Base-by-base conservation (phyloP, 2,329 filamentous ascomycete genomes). In the Exophiala oligosperma region DNA sequence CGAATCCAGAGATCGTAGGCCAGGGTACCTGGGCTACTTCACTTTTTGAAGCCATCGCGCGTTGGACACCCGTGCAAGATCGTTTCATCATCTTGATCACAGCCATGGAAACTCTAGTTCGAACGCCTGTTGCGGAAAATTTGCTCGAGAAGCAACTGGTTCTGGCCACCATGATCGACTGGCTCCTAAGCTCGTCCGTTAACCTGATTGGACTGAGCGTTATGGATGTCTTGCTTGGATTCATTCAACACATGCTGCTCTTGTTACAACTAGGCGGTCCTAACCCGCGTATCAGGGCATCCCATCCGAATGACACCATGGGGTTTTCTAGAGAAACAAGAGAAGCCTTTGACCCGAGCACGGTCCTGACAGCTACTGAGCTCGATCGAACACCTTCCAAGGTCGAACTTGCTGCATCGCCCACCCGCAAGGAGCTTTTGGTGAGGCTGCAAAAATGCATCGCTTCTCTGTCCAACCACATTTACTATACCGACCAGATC, bases 401-500 rank as follows among this genome's bases (percentile, higher is more conserved):
- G 9, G 64, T 69, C 17, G 72, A 73, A 21, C 70, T 75, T 28
- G 72, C 80, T 5, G 82, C 88, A 56, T 81, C 79, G 2, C 69
- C 73, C 2, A 71, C 74, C 14, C 82, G 87, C 50, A 80, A 81
- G 62, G 82, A 87, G 64, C 79, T 97, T 14, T 76, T 96, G 28
- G 73, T 79, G 35, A 84, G 87, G 32, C 81, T 97, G 14, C 88
- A 94, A 71, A 81, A 84, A 65, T 96, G 91, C 74, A 92, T 97
- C 61, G 91, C 91, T n/a, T 86, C 92, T 70, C 79, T 99, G 28
- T 92, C 92, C 2, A 96, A 91, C 0, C 94, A 99, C 70, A 87
- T 97, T 32, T 99, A 99, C 77, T 99, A 99, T 71, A 90, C 90
- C 1, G 93, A 97, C 67, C 94, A 99, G 73, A 91, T 97, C 55